Percentiles rank a stretch among this genome's conserved stretches.
These are phyloP conservation scores for Claviceps fusiformis DNA, from an alignment of 2,329 filamentous ascomycete genomes.

Conservation along the genomic window DNA sequence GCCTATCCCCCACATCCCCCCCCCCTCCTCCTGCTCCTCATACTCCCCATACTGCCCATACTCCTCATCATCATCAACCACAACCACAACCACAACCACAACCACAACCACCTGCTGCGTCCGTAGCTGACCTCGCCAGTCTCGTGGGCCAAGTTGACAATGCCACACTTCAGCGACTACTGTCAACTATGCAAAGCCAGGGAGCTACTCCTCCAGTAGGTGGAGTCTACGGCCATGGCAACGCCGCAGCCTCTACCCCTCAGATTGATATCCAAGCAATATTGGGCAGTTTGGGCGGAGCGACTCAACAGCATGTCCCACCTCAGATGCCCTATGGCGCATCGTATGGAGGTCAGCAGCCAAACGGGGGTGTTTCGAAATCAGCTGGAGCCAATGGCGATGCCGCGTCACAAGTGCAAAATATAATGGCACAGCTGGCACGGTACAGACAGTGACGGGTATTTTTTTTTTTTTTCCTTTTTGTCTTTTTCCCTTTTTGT, in stretches of 20 bases:
- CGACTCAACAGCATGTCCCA: slow-evolving; percentile 10
- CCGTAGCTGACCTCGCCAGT: slow-evolving; percentile 42
- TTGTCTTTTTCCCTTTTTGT: no score
- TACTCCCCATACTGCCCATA: no score
- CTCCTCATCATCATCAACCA: not conserved
- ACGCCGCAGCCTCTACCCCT: slow-evolving; percentile 10
- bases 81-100: slow-evolving; percentile 10
- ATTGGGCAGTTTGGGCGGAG: slow-evolving; percentile 25
- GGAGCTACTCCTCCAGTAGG: not conserved
- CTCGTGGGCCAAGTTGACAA: slow-evolving; percentile 57
- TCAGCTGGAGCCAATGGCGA: slow-evolving; percentile 15
- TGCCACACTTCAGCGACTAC: slow-evolving; percentile 54
- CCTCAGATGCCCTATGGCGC: slow-evolving; percentile 16
- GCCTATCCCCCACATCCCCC: slow-evolving; percentile 14
- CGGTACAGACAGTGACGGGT: slow-evolving; percentile 42
- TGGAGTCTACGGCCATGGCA: slow-evolving; percentile 3
- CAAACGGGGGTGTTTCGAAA: slow-evolving; percentile 14
- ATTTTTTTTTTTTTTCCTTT: no score
- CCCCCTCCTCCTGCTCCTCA: no score
- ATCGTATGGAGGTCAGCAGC: slow-evolving; percentile 18
- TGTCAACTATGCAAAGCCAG: slow-evolving; percentile 39
- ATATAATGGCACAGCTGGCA: slow-evolving; percentile 62
- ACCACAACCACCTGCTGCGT: slow-evolving; percentile 19
- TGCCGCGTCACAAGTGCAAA: slow-evolving; percentile 45
- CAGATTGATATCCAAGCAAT: slow-evolving; percentile 34